phyloP scores from a whole-genome alignment of 1,284 basidiomycete species.

The Leccinum huronense region DNA sequence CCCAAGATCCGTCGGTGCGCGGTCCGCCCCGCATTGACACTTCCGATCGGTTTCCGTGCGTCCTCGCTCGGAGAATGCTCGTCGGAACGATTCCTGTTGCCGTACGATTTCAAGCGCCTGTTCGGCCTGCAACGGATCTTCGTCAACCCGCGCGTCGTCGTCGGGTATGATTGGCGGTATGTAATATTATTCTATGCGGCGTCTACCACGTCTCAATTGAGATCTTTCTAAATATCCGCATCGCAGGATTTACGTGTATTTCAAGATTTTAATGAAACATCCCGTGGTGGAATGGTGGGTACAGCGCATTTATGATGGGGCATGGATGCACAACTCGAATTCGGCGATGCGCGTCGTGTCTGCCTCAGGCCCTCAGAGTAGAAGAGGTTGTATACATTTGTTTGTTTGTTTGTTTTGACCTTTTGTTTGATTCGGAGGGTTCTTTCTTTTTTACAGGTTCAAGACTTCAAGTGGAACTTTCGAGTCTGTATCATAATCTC shows the following conservation, averaged over 20 bases:
- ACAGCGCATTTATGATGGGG: conserved; percentile 37
- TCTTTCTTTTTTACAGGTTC: no score
- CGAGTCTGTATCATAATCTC: no score
- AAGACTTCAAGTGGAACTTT: no score
- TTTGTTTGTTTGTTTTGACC: no score
- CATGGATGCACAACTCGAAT: conserved; percentile 36
- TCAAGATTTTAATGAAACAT: conserved; percentile 45
- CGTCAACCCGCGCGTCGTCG: conserved; percentile 26
- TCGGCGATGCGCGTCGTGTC: conserved; percentile 28
- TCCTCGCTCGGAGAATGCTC: conserved; percentile 46
- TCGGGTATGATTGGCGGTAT: conserved; percentile 23
- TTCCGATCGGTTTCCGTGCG: conserved; percentile 46
- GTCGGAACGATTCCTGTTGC: conserved; percentile 54
- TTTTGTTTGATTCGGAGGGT: no score
- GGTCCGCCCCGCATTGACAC: conserved; percentile 35
- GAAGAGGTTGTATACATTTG: no score
- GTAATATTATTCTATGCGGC: background rate
- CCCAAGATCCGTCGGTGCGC: conserved; percentile 11
- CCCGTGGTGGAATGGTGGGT: conserved; percentile 48
- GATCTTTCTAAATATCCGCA: background rate
- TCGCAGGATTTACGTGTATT: conserved; percentile 42
- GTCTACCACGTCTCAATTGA: background rate
- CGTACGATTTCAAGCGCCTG: conserved; percentile 53
- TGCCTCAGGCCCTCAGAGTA: background rate
- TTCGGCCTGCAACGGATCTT: conserved; percentile 37